phyloP scores from a whole-genome alignment of 2,329 filamentous ascomycete species.

The Trichoderma aggressivum region DNA sequence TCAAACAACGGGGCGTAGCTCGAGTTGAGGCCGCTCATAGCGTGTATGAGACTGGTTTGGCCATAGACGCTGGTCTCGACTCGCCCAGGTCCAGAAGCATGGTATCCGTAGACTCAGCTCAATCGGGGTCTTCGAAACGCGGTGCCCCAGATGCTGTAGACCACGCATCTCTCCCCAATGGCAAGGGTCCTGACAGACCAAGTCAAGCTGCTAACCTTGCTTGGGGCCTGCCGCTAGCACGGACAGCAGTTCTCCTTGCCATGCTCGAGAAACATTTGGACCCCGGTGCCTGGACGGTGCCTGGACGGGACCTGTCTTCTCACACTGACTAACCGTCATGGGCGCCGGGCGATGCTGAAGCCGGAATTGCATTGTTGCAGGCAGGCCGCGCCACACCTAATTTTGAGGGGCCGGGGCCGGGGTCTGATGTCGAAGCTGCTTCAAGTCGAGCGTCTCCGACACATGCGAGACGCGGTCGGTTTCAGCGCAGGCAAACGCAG shows the following conservation, averaged over 20 bases:
- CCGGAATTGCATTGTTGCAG: conserved; percentile 16
- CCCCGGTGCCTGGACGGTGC: background rate
- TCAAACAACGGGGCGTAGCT: conserved; percentile 14
- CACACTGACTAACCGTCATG: conserved; percentile 4
- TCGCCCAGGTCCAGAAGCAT: background rate
- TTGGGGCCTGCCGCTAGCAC: background rate
- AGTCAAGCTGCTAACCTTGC: background rate
- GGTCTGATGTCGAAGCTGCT: conserved; percentile 24
- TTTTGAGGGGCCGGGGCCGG: background rate
- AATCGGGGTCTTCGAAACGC: conserved; percentile 7
- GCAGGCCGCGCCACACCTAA: conserved; percentile 16
- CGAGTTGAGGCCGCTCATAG: background rate
- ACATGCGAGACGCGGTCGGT: conserved; percentile 32
- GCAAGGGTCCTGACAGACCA: background rate
- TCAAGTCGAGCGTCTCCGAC: conserved; percentile 31
- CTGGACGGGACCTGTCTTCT: background rate
- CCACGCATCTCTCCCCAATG: background rate
- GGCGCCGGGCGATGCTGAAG: conserved; percentile 1
- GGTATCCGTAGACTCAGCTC: conserved; percentile 7
- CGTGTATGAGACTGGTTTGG: conserved; percentile 22
- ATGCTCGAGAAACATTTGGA: background rate
- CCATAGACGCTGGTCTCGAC: conserved; percentile 9
- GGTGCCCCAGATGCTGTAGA: conserved; percentile 1
- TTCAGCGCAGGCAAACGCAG: conserved; percentile 26
- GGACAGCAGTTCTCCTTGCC: background rate